Conservation (phyloP, 2,329 filamentous ascomycete genomes). For the Penicillium glabrum region DNA sequence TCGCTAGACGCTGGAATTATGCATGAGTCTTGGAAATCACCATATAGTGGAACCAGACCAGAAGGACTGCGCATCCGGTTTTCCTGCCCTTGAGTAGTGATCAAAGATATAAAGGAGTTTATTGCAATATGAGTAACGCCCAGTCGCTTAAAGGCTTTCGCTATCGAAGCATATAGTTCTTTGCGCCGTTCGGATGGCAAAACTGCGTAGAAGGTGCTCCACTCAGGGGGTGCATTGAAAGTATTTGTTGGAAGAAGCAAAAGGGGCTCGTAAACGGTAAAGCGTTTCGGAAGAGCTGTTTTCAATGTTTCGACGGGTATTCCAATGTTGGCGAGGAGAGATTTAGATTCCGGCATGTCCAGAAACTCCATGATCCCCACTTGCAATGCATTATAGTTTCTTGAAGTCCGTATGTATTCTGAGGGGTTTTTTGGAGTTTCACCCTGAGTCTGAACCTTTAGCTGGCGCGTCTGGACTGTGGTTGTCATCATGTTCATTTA, state of each 20-base stretch:
- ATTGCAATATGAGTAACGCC: constrained; percentile 57
- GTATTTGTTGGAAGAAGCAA: constrained; percentile 56
- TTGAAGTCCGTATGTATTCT: background rate
- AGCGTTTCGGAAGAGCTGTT: constrained; percentile 43
- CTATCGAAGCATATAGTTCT: constrained; percentile 44
- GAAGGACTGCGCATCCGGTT: constrained; percentile 75
- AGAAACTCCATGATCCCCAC: constrained; percentile 25
- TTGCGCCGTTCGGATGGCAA: constrained; percentile 31
- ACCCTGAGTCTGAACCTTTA: background rate
- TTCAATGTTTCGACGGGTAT: constrained; percentile 16
- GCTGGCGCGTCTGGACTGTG: background rate
- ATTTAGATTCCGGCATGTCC: constrained; percentile 18
- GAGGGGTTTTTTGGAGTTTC: background rate
- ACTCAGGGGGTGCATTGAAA: constrained; percentile 35
- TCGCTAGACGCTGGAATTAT: constrained; percentile 31
- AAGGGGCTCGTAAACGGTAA: constrained; percentile 58
- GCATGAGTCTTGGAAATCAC: constrained; percentile 63
- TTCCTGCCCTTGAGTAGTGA: constrained; percentile 40
- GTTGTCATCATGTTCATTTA: background rate
- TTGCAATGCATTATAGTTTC: background rate
- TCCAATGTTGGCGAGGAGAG: constrained; percentile 12
- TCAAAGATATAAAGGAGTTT: constrained; percentile 56
- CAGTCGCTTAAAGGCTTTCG: constrained; percentile 36
- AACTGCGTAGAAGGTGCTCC: constrained; percentile 28
- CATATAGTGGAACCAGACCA: constrained; percentile 68